A percentile compares a stretch with the other conserved stretches of the same genome.
These are phyloP conservation scores for Mikania micrantha DNA, from an alignment of 129 eudicot species.

Conservation along the genomic window DNA sequence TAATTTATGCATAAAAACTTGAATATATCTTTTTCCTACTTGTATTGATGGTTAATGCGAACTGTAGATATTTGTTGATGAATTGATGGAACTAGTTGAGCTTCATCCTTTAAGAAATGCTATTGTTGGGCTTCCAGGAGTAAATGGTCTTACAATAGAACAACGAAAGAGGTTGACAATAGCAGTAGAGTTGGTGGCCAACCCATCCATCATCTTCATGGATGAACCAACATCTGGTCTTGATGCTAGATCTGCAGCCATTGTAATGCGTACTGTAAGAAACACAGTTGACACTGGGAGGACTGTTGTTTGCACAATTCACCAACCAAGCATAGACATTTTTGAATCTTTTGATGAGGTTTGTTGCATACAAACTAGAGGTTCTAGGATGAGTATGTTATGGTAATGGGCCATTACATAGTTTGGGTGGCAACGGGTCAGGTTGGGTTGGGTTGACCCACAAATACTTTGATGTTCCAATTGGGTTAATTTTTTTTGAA, in stretches of 20 bases:
- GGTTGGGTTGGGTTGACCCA: neutral
- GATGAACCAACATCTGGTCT: constrained; percentile 26
- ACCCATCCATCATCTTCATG: constrained; percentile 22
- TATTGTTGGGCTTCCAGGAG: constrained; percentile 22
- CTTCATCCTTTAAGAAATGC: constrained; percentile 13
- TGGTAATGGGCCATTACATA: neutral
- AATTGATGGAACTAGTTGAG: constrained; percentile 18
- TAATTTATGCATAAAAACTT: neutral
- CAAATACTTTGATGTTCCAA: neutral
- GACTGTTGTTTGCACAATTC: constrained; percentile 22
- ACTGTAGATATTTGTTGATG: constrained; percentile 14
- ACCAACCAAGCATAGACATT: constrained; percentile 26
- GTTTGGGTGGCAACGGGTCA: neutral
- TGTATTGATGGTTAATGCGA: neutral
- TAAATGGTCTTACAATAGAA: constrained; percentile 22
- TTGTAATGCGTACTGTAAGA: constrained; percentile 24
- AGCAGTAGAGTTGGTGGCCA: constrained; percentile 21
- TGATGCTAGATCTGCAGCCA: constrained; percentile 24
- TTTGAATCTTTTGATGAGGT: constrained; percentile 26
- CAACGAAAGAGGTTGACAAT: constrained; percentile 17
- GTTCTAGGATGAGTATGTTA: neutral
- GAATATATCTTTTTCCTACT: neutral
- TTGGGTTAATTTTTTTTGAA: neutral
- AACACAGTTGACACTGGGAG: constrained; percentile 21
- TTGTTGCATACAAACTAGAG: neutral